Evolutionary conservation across 257 asterid genomes (phyloP).

Genomic region (Ocimum tenuiflorum): DNA sequence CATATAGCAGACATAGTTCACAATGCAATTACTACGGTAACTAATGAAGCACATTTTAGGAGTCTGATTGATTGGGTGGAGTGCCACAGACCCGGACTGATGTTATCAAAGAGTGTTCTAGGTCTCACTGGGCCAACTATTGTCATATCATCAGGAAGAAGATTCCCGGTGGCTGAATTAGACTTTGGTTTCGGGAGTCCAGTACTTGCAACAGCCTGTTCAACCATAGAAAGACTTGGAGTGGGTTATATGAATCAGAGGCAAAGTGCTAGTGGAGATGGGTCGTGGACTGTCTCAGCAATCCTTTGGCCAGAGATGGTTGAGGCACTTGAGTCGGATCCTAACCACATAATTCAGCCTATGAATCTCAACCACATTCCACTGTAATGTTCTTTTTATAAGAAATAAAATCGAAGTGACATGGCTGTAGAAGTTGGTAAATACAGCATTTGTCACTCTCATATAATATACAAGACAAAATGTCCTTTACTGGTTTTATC

Average conservation of each 20-base stretch:
- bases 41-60: conserved; percentile 43
- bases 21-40: conserved; percentile 27
- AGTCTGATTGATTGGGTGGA: conserved; percentile 60
- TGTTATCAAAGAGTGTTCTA: conserved; percentile 42
- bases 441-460: no score
- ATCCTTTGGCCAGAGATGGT: conserved; percentile 58
- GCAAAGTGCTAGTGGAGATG: conserved; percentile 34
- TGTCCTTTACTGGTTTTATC: not conserved
- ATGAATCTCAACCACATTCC: conserved; percentile 32
- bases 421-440: not conserved
- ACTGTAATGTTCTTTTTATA: conserved; percentile 11
- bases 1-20: conserved; percentile 30
- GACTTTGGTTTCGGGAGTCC: conserved; percentile 61
- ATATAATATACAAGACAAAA: not conserved
- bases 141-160: conserved; percentile 45
- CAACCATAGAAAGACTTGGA: conserved; percentile 48
- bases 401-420: not conserved
- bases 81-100: conserved; percentile 49
- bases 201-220: conserved; percentile 42
- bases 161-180: conserved; percentile 51
- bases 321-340: conserved; percentile 46
- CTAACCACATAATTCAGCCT: conserved; percentile 35
- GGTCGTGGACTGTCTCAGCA: conserved; percentile 53
- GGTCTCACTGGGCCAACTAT: conserved; percentile 41
- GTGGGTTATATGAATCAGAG: conserved; percentile 62